phyloP scores from a whole-genome alignment of 495 filamentous ascomycete species.

The Neurospora tetrasperma region DNA sequence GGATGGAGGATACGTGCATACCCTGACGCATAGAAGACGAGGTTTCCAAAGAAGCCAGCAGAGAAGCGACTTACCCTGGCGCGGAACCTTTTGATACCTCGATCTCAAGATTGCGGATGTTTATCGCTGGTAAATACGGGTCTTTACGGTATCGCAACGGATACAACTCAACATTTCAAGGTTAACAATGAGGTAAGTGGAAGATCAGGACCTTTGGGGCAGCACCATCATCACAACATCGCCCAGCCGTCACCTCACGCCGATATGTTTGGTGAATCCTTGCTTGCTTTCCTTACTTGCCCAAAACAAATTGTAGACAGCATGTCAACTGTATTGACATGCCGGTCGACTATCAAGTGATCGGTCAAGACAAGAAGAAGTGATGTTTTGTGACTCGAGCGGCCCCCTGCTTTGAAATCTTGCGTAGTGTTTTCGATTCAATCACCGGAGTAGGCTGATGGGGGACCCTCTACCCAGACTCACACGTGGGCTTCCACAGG shows the following conservation, averaged over 20 bases:
- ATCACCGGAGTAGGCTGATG: conserved; percentile 15
- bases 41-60: conserved; percentile 13
- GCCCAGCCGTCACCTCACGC: background rate
- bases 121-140: conserved; percentile 2
- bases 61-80: conserved; percentile 3
- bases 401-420: conserved; percentile 25
- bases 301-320: background rate
- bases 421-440: conserved; percentile 24
- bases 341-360: background rate
- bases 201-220: background rate
- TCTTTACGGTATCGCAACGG: background rate
- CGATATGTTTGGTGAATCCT: background rate
- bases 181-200: background rate
- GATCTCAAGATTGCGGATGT: conserved; percentile 5
- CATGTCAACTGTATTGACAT: background rate
- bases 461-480: conserved; percentile 8
- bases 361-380: conserved; percentile 9
- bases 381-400: conserved; percentile 18
- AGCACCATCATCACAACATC: background rate
- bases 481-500: conserved; percentile 15
- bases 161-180: background rate
- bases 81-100: conserved; percentile 8
- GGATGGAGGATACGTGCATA: conserved; percentile 25
- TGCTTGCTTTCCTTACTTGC: background rate
- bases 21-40: conserved; percentile 24